Base-by-base conservation (phyloP, 2,329 filamentous ascomycete species). In the Sporothrix dimorphospora region DNA sequence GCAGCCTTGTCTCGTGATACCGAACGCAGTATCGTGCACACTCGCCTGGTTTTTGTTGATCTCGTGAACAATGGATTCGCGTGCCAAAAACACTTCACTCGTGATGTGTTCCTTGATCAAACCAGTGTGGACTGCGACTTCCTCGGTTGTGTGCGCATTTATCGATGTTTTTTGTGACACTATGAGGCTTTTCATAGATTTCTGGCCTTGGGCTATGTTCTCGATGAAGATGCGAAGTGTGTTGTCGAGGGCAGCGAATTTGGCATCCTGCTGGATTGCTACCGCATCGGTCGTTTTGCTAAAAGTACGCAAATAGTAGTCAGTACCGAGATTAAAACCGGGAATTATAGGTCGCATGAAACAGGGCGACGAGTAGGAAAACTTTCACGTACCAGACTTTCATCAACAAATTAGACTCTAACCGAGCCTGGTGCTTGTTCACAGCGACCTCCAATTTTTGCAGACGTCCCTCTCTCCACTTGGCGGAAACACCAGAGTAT, bases 251-350 rank as follows among this genome's bases (percentile, higher is more conserved):
- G 27, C 19, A 30, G 30, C 16, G 40, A 68, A 68, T 8, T 16
- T 38, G 7, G 19, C 6, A 47, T 40, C 19, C 47, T 68, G 65
- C 30, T 53, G 65, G 7, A 68, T 51, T 3, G 65, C 65, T 19
- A 53, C 24, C 2, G 65, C 65, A 24, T 68, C 65, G 45, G 45
- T 68, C 7, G 45, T 40, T 49, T 68, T 68, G 65, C 65, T 68
- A n/a, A 3, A 21, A 11, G 14, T n/a, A 38, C 9, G 19, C 19
- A n/a, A 40, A 9, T 4, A 12, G 30, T 21, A 30, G 8, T 61
- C 19, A 40, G 57, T 14, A n/a, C 7, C 21, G 12, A 27, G 7
- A 9, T 19, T 16, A 47, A 6, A 1, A 4, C 11, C 14, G 12
- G 3, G 4, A 34, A 30, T 4, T 24, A 1, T 34, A 19, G 53